phyloP scores from a whole-genome alignment of 441 rosid species.

The Bruguiera hainesii region DNA sequence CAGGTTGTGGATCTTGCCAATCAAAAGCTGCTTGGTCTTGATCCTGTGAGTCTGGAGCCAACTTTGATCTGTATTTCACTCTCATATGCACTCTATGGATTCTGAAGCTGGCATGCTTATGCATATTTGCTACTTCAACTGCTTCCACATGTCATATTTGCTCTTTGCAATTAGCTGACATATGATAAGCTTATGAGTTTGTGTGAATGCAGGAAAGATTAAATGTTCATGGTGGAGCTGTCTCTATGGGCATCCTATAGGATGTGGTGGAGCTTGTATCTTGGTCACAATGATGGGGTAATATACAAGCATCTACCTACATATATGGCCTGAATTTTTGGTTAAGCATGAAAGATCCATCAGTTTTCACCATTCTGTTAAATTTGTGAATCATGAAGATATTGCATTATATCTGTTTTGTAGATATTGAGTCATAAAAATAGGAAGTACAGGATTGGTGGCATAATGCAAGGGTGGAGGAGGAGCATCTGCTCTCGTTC shows the following conservation, averaged over 20 bases:
- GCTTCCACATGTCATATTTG: background rate
- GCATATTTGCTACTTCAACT: background rate
- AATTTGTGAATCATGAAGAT: background rate
- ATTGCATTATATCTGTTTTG: too few relatives aligned
- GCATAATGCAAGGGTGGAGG: constrained; percentile 97
- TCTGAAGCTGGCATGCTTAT: background rate
- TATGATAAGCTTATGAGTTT: background rate
- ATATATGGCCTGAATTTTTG: background rate
- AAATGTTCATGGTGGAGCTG: constrained; percentile 94
- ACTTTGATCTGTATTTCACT: background rate
- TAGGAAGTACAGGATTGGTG: constrained; percentile 79
- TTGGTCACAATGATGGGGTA: constrained; percentile 88
- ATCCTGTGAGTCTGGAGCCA: constrained; percentile 54
- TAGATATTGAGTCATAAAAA: constrained; percentile 70
- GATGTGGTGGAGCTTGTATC: constrained; percentile 98
- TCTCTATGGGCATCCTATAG: constrained; percentile 91
- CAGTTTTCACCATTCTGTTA: background rate
- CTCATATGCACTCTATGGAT: background rate
- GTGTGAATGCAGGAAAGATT: constrained; percentile 57
- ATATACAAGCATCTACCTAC: background rate
- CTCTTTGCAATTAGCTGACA: background rate
- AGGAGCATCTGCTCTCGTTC: constrained; percentile 88
- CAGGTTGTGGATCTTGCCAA: constrained; percentile 97
- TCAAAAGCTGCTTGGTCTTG: constrained; percentile 74
- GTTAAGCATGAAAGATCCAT: background rate